Evolutionary conservation across 2,329 filamentous ascomycete species (phyloP), one percentile per base, ranked within the genome.

Genomic region (Cytospora paraplurivora): DNA sequence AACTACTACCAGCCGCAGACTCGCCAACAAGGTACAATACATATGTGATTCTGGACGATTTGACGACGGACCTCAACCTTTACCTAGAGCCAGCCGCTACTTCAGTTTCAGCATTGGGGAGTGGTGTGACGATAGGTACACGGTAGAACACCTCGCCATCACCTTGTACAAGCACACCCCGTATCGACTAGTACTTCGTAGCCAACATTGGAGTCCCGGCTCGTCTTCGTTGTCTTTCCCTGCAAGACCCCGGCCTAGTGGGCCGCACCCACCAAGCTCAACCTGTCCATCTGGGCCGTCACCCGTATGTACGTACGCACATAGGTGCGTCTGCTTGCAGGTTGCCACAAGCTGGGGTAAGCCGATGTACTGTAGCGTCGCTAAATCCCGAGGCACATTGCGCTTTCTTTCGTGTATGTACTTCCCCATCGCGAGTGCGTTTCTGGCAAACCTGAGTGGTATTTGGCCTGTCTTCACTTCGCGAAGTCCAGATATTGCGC

Each of bases 211-310:
- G n/a, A 34, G 13, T 32, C 56, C 56, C 47, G 56, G 47, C 52
- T 60, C 33, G 32, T 53, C 61, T 53, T 60, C 34, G 57, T 34
- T 55, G 57, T 63, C 41, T 33, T 12, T 47, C 17, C 17, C 56
- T 66, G 57, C 50, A 37, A n/a, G 54, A 59, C 27, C 49, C 57
- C 55, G 53, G 57, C 34, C 56, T 60, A 63, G 56, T 53, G 59
- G 50, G 51, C 41, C 50, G 61, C 61, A 58, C 62, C 35, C 38
- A 53, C 56, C 58, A 44, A 56, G 35, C 53, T 50, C 47, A 19
- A 41, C 47, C 49, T 21, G 44, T 41, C 21, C 38, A n/a, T 41
- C 35, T 60, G 51, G 44, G 51, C 34, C 49, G 35, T 33, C 27
- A 27, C 27, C 27, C 27, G 53, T 21, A 57, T 64, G 57, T 57